Base-by-base conservation (phyloP, 2,329 filamentous ascomycete species). In the Pseudocercospora cruenta region DNA sequence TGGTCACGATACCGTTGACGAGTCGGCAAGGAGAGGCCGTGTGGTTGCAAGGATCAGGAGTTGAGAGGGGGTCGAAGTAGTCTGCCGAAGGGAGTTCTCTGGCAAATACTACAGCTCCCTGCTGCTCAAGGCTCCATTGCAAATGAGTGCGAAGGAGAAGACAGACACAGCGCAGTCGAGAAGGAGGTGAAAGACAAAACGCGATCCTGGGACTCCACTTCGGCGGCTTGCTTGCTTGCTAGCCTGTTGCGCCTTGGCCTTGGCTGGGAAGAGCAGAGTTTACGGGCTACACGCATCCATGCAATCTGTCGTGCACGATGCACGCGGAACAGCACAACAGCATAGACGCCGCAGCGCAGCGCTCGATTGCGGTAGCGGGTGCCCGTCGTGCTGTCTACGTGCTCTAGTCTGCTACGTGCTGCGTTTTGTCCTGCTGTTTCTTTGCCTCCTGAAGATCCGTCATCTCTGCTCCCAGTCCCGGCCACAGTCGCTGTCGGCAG, bases 81-180 rank as follows among this genome's bases (percentile, higher is more conserved):
- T 55, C n/a, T 65, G 64, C 66, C 67, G 69, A 67, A 19, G 55
- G 31, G 55, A 19, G 55, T 31, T 65, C 67, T 67, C 67, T 67
- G 69, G 69, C 65, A 64, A 62, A 70, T 69, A 62, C 47, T 59
- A 65, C 64, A 58, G 65, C 69, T 67, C 67, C 64, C 58, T 62
- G 64, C 67, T 69, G 63, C 63, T 69, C 64, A 69, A 64, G 62
- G 62, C 65, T 69, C 67, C 69, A 71, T 71, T 65, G 67, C 69
- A 66, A 61, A 60, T 63, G 55, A 43, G 55, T 63, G 55, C n/a
- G 55, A 58, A 43, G 62, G 66, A 28, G 60, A 64, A 49, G 49
- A 60, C 51, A 62, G 43, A 61, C 49, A 58, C 51, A 21, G 65
- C 39, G 58, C 61, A 57, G 28, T 58, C 58, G 53, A 43, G 60